Conservation (phyloP, 192 early-diverging fungal species). For the Dispira simplex region DNA sequence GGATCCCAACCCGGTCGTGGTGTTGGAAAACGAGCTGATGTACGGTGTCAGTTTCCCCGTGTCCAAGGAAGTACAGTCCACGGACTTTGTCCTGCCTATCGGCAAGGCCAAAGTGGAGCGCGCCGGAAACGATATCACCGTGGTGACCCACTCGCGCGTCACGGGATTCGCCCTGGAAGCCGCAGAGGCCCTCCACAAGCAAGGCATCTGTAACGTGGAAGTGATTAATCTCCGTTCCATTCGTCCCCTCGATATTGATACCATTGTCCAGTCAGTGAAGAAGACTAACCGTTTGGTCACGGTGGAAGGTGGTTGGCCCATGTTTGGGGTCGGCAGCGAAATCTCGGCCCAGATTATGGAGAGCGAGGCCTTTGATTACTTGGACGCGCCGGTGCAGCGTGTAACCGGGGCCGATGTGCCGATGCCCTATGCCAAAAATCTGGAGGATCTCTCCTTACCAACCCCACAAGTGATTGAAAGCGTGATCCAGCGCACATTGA, state of each 20-base stretch:
- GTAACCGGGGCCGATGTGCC: constrained; percentile 95
- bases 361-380: constrained; percentile 87
- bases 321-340: constrained; percentile 89
- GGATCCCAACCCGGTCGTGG: constrained; percentile 94
- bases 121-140: constrained; percentile 71
- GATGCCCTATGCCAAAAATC: constrained; percentile 91
- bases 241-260: constrained; percentile 82
- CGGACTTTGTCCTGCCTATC: constrained; percentile 78
- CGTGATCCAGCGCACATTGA: constrained; percentile 50
- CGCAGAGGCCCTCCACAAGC: constrained; percentile 69
- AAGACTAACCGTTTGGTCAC: constrained; percentile 96
- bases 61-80: constrained; percentile 51
- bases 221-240: constrained; percentile 98
- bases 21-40: constrained; percentile 96
- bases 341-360: constrained; percentile 95
- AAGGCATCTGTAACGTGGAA: constrained; percentile 59
- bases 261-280: constrained; percentile 86
- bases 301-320: constrained; percentile 91
- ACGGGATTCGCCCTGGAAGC: constrained; percentile 77
- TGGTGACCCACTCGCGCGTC: constrained; percentile 86
- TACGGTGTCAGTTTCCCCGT: constrained; percentile 85
- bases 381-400: constrained; percentile 87
- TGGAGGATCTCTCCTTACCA: constrained; percentile 81
- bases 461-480: constrained; percentile 68
- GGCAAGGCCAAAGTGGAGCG: constrained; percentile 93